Percentiles rank a stretch among this genome's conserved stretches.
phyloP scores from a whole-genome alignment of 805 yeast species.

The Kodamaea nitidulidarum region DNA sequence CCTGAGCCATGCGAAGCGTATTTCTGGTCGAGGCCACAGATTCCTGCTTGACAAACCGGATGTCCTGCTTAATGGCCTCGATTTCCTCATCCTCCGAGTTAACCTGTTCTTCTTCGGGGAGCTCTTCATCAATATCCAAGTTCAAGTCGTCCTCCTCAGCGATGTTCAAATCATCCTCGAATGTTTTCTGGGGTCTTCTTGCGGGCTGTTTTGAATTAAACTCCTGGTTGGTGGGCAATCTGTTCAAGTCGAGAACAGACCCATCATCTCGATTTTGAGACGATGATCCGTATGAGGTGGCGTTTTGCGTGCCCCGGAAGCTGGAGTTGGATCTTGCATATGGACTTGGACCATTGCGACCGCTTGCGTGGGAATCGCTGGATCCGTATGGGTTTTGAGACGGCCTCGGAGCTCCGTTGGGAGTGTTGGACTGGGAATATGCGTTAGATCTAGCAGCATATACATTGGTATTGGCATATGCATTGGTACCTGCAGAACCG shows the following conservation, averaged over 20 bases:
- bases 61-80: conserved; percentile 78
- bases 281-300: conserved; percentile 13
- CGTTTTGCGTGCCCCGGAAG: conserved; percentile 1
- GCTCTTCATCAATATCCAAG: conserved; percentile 31
- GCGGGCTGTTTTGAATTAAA: conserved; percentile 15
- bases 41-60: conserved; percentile 79
- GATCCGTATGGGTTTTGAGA: neutral
- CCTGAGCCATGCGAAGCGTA: conserved; percentile 56
- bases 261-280: conserved; percentile 19
- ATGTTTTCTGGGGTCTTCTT: conserved; percentile 12
- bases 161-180: conserved; percentile 29
- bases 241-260: conserved; percentile 37
- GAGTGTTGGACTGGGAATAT: too few relatives aligned
- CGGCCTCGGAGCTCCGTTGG: too few relatives aligned
- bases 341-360: neutral
- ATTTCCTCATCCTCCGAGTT: conserved; percentile 82
- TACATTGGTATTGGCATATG: conserved; percentile 6
- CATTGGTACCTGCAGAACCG: conserved; percentile 3
- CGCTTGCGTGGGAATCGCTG: too few relatives aligned
- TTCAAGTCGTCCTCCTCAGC: conserved; percentile 37
- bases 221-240: conserved; percentile 31
- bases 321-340: neutral
- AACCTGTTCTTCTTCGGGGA: conserved; percentile 34
- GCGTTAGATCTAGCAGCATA: conserved; percentile 1
- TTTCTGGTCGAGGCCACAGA: conserved; percentile 82